phyloP scores from a whole-genome alignment of 257 asterid species.

The Paulownia fortunei region DNA sequence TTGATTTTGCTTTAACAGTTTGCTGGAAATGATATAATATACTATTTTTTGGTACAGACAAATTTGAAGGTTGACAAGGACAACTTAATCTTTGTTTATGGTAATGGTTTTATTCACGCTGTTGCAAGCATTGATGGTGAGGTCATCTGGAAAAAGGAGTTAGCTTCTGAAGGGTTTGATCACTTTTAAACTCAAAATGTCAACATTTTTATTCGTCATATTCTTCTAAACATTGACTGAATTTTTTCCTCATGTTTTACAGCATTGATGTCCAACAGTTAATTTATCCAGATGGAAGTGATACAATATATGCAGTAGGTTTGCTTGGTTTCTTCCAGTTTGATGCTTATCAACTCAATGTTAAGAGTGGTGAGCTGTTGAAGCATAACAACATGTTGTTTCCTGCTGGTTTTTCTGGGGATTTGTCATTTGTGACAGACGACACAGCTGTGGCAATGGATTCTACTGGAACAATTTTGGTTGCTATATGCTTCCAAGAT shows the following conservation, averaged over 20 bases:
- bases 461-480: conserved; percentile 71
- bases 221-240: conserved; percentile 29
- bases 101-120: conserved; percentile 84
- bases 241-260: conserved; percentile 45
- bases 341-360: conserved; percentile 64
- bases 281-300: conserved; percentile 74
- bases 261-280: conserved; percentile 70
- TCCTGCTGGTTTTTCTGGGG: conserved; percentile 85
- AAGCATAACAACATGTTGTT: conserved; percentile 55
- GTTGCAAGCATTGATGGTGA: conserved; percentile 89
- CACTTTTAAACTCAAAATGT: conserved; percentile 25
- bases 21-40: conserved; percentile 28
- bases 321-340: conserved; percentile 57
- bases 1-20: conserved; percentile 4
- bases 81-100: conserved; percentile 64
- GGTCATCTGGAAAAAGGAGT: conserved; percentile 83
- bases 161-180: conserved; percentile 78
- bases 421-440: conserved; percentile 64
- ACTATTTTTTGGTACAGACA: conserved; percentile 55
- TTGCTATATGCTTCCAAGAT: conserved; percentile 58
- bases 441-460: conserved; percentile 74
- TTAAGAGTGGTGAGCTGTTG: conserved; percentile 72
- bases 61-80: conserved; percentile 74
- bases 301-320: conserved; percentile 69
- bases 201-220: not conserved